Conservation (phyloP, 768 basidiomycete species). For the Serpula lacrymans region DNA sequence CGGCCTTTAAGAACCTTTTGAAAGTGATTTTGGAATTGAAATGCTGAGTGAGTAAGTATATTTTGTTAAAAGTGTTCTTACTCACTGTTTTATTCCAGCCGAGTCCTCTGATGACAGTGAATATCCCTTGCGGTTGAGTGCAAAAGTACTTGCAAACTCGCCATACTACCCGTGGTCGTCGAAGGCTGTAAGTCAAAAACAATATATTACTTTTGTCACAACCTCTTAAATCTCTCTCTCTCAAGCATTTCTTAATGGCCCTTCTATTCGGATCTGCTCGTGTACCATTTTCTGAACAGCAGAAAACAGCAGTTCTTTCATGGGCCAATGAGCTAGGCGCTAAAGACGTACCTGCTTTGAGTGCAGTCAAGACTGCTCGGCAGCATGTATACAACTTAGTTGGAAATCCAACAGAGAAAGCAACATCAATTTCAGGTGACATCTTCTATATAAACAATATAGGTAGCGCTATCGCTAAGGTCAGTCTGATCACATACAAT, state of each 20-base stretch:
- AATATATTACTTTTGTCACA: no score
- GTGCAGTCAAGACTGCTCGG: slow-evolving; percentile 17
- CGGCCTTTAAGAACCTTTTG: not conserved
- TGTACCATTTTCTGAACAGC: slow-evolving; percentile 25
- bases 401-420: slow-evolving; percentile 19
- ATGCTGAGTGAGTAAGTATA: slow-evolving; percentile 1
- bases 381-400: slow-evolving; percentile 12
- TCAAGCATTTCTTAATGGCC: slow-evolving; percentile 27
- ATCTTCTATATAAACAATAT: slow-evolving; percentile 22
- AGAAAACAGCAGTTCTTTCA: slow-evolving; percentile 23
- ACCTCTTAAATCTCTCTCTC: no score
- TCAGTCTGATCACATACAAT: no score
- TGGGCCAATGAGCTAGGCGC: slow-evolving; percentile 29
- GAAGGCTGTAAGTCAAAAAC: slow-evolving; percentile 5
- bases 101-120: no score
- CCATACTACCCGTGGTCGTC: slow-evolving; percentile 7
- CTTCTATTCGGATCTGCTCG: slow-evolving; percentile 29
- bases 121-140: no score
- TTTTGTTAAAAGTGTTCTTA: no score
- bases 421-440: slow-evolving; percentile 16
- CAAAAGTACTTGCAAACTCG: no score
- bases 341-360: slow-evolving; percentile 21
- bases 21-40: not conserved
- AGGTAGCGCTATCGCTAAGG: slow-evolving; percentile 4
- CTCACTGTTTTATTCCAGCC: no score